These are phyloP conservation scores for Alternaria gansuensis DNA, from an alignment of 2,329 filamentous ascomycete genomes.

Conservation along the genomic window DNA sequence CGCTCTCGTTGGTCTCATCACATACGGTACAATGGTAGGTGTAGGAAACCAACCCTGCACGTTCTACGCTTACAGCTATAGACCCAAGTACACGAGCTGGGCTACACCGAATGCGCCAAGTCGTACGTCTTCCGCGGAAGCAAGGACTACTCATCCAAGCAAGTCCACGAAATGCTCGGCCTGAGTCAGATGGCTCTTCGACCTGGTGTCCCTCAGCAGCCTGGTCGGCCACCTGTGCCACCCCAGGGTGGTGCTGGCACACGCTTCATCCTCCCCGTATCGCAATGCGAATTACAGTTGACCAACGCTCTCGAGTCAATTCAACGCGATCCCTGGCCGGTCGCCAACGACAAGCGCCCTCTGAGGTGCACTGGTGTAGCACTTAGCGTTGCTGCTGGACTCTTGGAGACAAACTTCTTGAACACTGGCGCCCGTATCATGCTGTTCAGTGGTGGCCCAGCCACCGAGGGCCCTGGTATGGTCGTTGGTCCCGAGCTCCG, in stretches of 20 bases:
- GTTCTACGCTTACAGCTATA: slow-evolving; percentile 50
- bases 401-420: slow-evolving; percentile 94
- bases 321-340: slow-evolving; percentile 97
- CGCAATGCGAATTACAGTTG: slow-evolving; percentile 96
- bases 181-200: slow-evolving; percentile 76
- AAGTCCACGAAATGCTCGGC: slow-evolving; percentile 99
- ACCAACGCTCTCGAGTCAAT: slow-evolving; percentile 95
- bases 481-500: slow-evolving; percentile 95
- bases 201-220: slow-evolving; percentile 72
- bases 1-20: slow-evolving; percentile 82
- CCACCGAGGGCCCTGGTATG: slow-evolving; percentile 95
- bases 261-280: slow-evolving; percentile 90
- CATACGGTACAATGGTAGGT: slow-evolving; percentile 88
- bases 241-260: slow-evolving; percentile 82
- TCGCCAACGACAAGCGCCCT: slow-evolving; percentile 89
- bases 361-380: slow-evolving; percentile 94
- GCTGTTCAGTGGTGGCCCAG: slow-evolving; percentile 94
- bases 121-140: slow-evolving; percentile 97
- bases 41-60: not conserved
- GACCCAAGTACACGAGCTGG: slow-evolving; percentile 97
- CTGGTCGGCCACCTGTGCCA: slow-evolving; percentile 70
- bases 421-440: slow-evolving; percentile 95
- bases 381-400: slow-evolving; percentile 90
- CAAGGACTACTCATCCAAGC: slow-evolving; percentile 98
- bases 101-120: slow-evolving; percentile 97